These are phyloP conservation scores for Thoreauomyces humboldtii DNA, from an alignment of 192 early-diverging fungal genomes.

Conservation along the genomic window DNA sequence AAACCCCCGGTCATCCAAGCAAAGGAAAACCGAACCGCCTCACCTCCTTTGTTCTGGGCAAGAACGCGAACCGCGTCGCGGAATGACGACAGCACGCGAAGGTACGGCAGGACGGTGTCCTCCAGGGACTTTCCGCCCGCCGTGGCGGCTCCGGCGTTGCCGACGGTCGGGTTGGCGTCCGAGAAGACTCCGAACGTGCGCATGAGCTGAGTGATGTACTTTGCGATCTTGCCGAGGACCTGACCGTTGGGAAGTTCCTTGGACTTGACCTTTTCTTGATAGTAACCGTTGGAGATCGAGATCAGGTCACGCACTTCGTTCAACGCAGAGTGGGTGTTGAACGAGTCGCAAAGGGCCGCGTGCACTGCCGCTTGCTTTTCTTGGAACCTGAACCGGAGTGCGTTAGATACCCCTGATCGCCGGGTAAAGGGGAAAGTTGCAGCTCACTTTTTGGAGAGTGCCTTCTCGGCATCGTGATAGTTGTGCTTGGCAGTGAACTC, in stretches of 20 bases:
- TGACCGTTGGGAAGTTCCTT: slow-evolving; percentile 61
- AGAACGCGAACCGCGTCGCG: slow-evolving; percentile 82
- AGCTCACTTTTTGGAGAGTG: slow-evolving; percentile 58
- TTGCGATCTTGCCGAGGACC: slow-evolving; percentile 72
- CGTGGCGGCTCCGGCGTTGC: slow-evolving; percentile 21
- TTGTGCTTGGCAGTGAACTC: slow-evolving; percentile 71
- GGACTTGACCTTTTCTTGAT: slow-evolving; percentile 46
- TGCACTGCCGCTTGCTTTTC: slow-evolving; percentile 74
- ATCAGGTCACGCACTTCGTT: slow-evolving; percentile 77
- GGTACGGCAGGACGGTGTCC: slow-evolving; percentile 64
- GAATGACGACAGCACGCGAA: slow-evolving; percentile 79
- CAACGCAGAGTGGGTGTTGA: slow-evolving; percentile 86
- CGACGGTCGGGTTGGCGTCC: slow-evolving; percentile 65
- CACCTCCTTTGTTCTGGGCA: slow-evolving; percentile 53
- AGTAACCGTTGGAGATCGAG: slow-evolving; percentile 75
- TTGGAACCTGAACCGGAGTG: slow-evolving; percentile 43
- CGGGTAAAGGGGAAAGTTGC: neutral
- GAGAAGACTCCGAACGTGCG: slow-evolving; percentile 78
- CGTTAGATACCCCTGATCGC: slow-evolving; percentile 2
- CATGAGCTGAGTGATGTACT: slow-evolving; percentile 79
- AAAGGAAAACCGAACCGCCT: slow-evolving; percentile 2
- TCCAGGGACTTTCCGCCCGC: slow-evolving; percentile 50
- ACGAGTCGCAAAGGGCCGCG: slow-evolving; percentile 83
- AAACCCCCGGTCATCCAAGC: neutral
- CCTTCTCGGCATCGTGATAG: slow-evolving; percentile 66